These are phyloP conservation scores for Mycena floridula DNA, from an alignment of 768 basidiomycete genomes.

Conservation along the genomic window DNA sequence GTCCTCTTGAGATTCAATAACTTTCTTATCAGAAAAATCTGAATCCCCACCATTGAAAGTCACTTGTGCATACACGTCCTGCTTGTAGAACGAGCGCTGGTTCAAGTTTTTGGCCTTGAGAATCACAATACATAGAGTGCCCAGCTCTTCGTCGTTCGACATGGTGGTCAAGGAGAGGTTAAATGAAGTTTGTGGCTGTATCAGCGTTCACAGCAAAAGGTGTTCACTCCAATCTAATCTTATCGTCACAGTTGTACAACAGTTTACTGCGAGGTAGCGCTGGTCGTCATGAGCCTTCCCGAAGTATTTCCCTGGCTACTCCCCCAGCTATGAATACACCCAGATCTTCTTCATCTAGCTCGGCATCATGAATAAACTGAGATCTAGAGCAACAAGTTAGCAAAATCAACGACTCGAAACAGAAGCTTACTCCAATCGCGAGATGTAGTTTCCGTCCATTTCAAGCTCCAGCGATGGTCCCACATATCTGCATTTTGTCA, in stretches of 20 bases:
- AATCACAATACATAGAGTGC: slow-evolving; percentile 80
- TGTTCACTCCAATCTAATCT: too few species aligned
- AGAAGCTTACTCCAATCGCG: slow-evolving; percentile 35
- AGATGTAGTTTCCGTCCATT: slow-evolving; percentile 42
- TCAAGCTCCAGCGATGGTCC: slow-evolving; percentile 38
- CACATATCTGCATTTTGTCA: slow-evolving; percentile 26
- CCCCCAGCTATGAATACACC: slow-evolving; percentile 26
- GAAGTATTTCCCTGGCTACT: slow-evolving; percentile 26
- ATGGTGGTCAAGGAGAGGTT: slow-evolving; percentile 13
- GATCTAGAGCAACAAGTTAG: slow-evolving; percentile 12
- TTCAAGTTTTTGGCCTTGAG: slow-evolving; percentile 80
- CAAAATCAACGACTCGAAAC: background rate
- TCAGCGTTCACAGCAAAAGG: too few species aligned
- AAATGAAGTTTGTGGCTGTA: too few species aligned
- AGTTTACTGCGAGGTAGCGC: too few species aligned
- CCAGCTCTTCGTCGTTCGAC: slow-evolving; percentile 48
- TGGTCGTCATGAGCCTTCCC: slow-evolving; percentile 8
- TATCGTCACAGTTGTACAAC: background rate
- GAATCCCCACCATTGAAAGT: slow-evolving; percentile 40
- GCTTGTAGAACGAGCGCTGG: slow-evolving; percentile 83
- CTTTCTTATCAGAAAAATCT: background rate
- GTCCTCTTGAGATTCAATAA: slow-evolving; percentile 11
- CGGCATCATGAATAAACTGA: slow-evolving; percentile 10
- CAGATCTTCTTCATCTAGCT: slow-evolving; percentile 23
- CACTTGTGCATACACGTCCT: slow-evolving; percentile 78